These are phyloP conservation scores for Suaeda aralocaspica DNA, from an alignment of 148 eudicot species.

Conservation along the genomic window DNA sequence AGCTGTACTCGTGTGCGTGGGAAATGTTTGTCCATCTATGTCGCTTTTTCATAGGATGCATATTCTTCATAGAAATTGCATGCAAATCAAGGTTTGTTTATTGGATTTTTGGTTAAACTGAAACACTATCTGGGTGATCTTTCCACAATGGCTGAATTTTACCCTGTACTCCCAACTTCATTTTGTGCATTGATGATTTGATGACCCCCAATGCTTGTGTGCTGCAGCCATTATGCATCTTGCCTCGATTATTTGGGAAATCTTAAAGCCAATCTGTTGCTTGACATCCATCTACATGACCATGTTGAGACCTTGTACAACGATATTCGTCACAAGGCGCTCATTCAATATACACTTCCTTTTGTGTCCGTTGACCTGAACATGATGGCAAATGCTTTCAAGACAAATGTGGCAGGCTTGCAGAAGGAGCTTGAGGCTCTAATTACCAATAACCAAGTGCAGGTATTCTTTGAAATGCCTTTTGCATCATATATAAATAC, in stretches of 20 bases:
- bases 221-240: conserved; percentile 79
- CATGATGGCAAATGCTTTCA: conserved; percentile 96
- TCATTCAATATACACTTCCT: conserved; percentile 87
- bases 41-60: too few species aligned
- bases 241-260: conserved; percentile 83
- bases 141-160: background rate
- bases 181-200: conserved; percentile 8
- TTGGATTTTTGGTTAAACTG: too few species aligned
- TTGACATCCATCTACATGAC: conserved; percentile 89
- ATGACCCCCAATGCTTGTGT: background rate
- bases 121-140: too few species aligned
- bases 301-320: conserved; percentile 75
- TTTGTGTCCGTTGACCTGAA: conserved; percentile 83
- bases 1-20: too few species aligned
- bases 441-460: conserved; percentile 80
- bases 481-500: conserved; percentile 1
- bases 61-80: too few species aligned
- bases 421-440: conserved; percentile 90
- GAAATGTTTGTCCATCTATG: too few species aligned
- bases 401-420: conserved; percentile 53
- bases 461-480: conserved; percentile 41
- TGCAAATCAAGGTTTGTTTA: too few species aligned
- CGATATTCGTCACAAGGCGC: conserved; percentile 86
- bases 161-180: background rate
- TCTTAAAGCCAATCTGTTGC: conserved; percentile 71